phyloP scores from a whole-genome alignment of 2,329 filamentous ascomycete species.

The Scedosporium minutisporum region DNA sequence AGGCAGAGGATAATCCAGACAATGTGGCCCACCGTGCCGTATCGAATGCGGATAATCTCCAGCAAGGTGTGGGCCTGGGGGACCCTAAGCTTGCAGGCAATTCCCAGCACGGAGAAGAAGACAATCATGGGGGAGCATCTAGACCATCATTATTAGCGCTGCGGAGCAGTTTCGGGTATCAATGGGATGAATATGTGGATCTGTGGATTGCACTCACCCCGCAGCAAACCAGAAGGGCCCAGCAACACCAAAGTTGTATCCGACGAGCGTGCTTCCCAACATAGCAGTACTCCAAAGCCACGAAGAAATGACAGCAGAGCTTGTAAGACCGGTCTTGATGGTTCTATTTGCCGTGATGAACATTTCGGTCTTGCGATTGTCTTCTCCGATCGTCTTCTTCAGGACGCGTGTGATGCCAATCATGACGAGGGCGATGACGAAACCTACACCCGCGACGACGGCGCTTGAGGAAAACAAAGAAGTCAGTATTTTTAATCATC shows the following conservation, averaged over 20 bases:
- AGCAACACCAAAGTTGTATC: conserved; percentile 43
- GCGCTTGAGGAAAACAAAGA: conserved; percentile 6
- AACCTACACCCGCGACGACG: conserved; percentile 23
- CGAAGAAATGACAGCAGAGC: conserved; percentile 43
- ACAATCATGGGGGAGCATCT: conserved; percentile 44
- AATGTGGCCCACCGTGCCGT: conserved; percentile 35
- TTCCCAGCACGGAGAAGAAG: conserved; percentile 41
- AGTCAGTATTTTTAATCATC: neutral
- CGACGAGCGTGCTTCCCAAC: conserved; percentile 38
- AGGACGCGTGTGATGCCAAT: conserved; percentile 34
- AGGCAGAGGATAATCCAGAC: conserved; percentile 42
- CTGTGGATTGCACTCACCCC: conserved; percentile 19
- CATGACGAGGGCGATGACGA: conserved; percentile 30
- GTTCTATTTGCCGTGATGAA: conserved; percentile 45
- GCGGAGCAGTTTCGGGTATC: neutral
- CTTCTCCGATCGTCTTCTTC: conserved; percentile 39
- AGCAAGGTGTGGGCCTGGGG: conserved; percentile 44
- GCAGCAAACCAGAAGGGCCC: conserved; percentile 50
- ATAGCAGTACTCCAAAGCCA: conserved; percentile 47
- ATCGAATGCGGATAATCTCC: conserved; percentile 42
- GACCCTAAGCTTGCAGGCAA: conserved; percentile 40
- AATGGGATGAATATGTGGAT: no score
- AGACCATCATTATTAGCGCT: neutral
- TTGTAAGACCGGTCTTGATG: conserved; percentile 39
- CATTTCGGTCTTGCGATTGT: conserved; percentile 44